phyloP scores from a whole-genome alignment of 2,329 filamentous ascomycete species.

The Tolypocladium ophioglossoides region DNA sequence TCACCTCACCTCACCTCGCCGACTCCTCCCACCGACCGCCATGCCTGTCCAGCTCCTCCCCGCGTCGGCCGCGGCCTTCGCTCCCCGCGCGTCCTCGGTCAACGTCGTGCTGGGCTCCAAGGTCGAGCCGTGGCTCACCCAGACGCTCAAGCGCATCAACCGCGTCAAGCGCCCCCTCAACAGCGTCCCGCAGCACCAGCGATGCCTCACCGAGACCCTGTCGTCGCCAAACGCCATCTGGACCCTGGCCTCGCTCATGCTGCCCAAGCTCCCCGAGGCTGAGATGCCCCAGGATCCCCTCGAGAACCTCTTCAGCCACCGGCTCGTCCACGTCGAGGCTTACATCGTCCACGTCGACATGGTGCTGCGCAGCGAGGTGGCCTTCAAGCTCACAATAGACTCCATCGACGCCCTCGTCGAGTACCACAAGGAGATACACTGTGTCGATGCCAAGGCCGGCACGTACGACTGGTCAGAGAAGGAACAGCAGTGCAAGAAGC shows the following conservation, averaged over 20 bases:
- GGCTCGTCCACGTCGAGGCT: constrained; percentile 86
- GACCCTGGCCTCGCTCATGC: constrained; percentile 87
- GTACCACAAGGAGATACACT: constrained; percentile 94
- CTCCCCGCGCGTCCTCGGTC: constrained; percentile 77
- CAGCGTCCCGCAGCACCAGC: constrained; percentile 88
- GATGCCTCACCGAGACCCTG: constrained; percentile 89
- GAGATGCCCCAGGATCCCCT: constrained; percentile 76
- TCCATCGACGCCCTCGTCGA: constrained; percentile 89
- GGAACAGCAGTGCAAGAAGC: constrained; percentile 90
- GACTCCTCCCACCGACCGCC: neutral
- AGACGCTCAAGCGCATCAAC: constrained; percentile 94
- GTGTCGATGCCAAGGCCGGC: constrained; percentile 75
- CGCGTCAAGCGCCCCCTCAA: constrained; percentile 93
- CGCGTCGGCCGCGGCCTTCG: constrained; percentile 92
- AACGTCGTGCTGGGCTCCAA: constrained; percentile 90
- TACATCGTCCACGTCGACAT: constrained; percentile 99
- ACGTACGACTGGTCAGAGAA: constrained; percentile 96
- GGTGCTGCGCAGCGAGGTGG: constrained; percentile 94
- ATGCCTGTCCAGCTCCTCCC: constrained; percentile 83
- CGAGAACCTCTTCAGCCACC: constrained; percentile 85
- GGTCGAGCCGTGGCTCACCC: constrained; percentile 92
- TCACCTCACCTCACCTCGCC: neutral
- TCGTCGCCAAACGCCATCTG: constrained; percentile 87
- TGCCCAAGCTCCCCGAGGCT: constrained; percentile 77
- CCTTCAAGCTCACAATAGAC: constrained; percentile 92